Evolutionary conservation across 345 rosid species (phyloP).

Genomic region (Stellera chamaejasme): DNA sequence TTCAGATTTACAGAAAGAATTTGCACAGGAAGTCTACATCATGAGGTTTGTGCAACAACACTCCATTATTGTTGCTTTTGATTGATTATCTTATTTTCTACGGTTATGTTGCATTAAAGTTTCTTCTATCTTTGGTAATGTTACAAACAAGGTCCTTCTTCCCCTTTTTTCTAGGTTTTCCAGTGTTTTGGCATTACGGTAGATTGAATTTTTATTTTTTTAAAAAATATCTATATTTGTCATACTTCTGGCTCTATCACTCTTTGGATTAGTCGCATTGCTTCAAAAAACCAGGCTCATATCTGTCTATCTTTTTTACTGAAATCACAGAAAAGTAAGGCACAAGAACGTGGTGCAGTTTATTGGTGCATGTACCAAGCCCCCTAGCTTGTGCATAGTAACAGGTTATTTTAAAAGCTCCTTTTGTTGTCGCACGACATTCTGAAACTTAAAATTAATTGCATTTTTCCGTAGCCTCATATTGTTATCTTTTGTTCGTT

Average conservation of each 20-base stretch:
- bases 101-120: no score
- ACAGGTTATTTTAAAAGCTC: conserved; percentile 46
- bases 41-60: conserved; percentile 56
- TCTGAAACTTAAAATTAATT: background rate
- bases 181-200: background rate
- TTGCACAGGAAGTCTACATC: conserved; percentile 93
- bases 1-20: conserved; percentile 82
- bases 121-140: background rate
- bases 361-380: conserved; percentile 96
- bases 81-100: background rate
- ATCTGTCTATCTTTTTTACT: background rate
- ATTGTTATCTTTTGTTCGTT: conserved; percentile 3
- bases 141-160: background rate
- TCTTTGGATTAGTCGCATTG: background rate
- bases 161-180: background rate
- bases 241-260: no score
- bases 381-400: conserved; percentile 83
- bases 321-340: conserved; percentile 74
- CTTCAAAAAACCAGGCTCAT: background rate
- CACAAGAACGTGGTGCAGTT: conserved; percentile 97
- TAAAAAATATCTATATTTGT: no score
- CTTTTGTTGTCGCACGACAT: conserved; percentile 1
- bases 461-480: background rate
- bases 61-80: no score
- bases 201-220: no score